Evolutionary conservation across 2,329 filamentous ascomycete species (phyloP).

Genomic region (Rutstroemia sp.): DNA sequence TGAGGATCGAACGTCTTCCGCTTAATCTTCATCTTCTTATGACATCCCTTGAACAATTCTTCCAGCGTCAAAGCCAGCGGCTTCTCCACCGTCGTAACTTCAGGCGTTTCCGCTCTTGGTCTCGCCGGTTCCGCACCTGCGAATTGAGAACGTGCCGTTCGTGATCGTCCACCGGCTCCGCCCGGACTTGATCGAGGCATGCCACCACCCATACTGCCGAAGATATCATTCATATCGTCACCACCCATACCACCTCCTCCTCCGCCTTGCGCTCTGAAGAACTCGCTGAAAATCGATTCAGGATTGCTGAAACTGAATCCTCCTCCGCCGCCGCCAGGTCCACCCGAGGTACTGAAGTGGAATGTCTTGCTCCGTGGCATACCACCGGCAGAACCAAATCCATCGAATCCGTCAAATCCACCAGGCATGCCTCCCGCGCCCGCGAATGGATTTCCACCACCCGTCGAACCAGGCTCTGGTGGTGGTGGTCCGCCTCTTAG

Average conservation of each 20-base stretch:
- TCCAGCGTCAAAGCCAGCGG: conserved; percentile 75
- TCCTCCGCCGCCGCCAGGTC: conserved; percentile 33
- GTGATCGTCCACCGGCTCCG: conserved; percentile 38
- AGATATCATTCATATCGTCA: conserved; percentile 47
- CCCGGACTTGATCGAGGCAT: conserved; percentile 35
- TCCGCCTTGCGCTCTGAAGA: conserved; percentile 54
- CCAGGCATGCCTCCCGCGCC: conserved; percentile 47
- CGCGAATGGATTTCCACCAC: conserved; percentile 52
- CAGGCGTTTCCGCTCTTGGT: conserved; percentile 52
- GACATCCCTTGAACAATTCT: conserved; percentile 77
- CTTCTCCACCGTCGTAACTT: conserved; percentile 86
- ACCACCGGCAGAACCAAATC: conserved; percentile 28
- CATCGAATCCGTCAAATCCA: conserved; percentile 44
- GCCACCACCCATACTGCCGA: conserved; percentile 27
- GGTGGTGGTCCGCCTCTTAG: conserved; percentile 71
- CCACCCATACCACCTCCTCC: conserved; percentile 33
- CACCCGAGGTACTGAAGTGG: conserved; percentile 41
- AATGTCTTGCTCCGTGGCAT: conserved; percentile 45
- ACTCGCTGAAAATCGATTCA: conserved; percentile 78
- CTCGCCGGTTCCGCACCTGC: conserved; percentile 33
- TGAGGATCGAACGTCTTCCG: conserved; percentile 83
- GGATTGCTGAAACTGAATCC: conserved; percentile 82
- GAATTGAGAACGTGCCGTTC: conserved; percentile 31
- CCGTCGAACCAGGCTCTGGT: conserved; percentile 43
- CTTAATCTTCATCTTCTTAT: conserved; percentile 98